Evolutionary conservation across 225 moss, liverwort and hornwort species (phyloP).

Genomic region (Asterella californica): DNA sequence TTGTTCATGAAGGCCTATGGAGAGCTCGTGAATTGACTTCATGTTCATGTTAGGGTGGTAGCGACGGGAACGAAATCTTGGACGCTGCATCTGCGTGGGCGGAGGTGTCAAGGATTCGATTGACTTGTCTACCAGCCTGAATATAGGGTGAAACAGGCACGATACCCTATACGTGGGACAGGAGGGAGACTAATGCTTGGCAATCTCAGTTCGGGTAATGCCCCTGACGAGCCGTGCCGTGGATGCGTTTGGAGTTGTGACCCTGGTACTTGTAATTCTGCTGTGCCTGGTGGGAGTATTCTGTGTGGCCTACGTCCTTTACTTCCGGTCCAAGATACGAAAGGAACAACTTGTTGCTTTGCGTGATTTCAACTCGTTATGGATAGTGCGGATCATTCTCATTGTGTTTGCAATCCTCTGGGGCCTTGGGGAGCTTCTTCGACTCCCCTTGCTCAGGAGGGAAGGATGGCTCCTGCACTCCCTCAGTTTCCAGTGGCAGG

Average conservation of each 20-base stretch:
- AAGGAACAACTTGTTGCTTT: constrained; percentile 67
- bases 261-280: constrained; percentile 87
- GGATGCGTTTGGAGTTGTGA: constrained; percentile 96
- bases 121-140: neutral
- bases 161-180: neutral
- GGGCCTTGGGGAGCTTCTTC: constrained; percentile 87
- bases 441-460: constrained; percentile 80
- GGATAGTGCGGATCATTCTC: constrained; percentile 90
- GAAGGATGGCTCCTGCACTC: constrained; percentile 75
- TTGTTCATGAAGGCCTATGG: neutral
- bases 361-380: constrained; percentile 87
- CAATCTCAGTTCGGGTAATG: constrained; percentile 77
- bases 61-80: no score
- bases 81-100: neutral
- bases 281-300: constrained; percentile 81
- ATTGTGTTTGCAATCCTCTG: constrained; percentile 81
- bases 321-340: constrained; percentile 79
- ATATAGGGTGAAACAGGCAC: neutral
- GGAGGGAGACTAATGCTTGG: constrained; percentile 23
- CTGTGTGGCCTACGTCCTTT: constrained; percentile 85
- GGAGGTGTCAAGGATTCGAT: neutral
- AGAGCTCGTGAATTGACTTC: neutral
- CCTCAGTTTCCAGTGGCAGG: constrained; percentile 68
- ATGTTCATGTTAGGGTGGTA: neutral
- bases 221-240: constrained; percentile 98